Conservation (phyloP, 2,329 filamentous ascomycete genomes). For the Exutisphaerella laricina region DNA sequence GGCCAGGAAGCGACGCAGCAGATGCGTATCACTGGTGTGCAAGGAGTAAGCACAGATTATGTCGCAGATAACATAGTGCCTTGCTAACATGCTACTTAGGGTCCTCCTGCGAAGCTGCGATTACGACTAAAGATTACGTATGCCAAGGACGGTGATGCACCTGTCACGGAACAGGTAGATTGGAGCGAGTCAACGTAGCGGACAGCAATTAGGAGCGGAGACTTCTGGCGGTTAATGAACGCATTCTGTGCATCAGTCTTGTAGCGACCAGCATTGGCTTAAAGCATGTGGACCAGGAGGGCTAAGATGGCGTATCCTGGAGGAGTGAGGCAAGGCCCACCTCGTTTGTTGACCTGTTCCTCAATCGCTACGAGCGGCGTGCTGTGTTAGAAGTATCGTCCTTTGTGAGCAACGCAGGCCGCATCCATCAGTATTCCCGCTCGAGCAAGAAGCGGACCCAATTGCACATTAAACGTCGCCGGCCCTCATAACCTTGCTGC, state of each 20-base stretch:
- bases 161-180: conserved; percentile 87
- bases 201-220: too few species aligned
- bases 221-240: not conserved
- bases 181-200: conserved; percentile 72
- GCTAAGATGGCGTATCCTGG: not conserved
- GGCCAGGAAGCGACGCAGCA: conserved; percentile 81
- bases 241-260: conserved; percentile 1
- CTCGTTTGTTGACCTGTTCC: too few species aligned
- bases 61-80: not conserved
- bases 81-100: conserved; percentile 45
- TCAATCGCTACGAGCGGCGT: too few species aligned
- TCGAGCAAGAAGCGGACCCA: too few species aligned
- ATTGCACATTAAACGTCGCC: too few species aligned
- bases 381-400: too few species aligned
- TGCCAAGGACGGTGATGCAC: conserved; percentile 61
- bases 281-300: not conserved
- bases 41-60: conserved; percentile 79
- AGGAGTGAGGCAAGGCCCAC: not conserved
- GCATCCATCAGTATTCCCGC: too few species aligned
- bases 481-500: too few species aligned
- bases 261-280: conserved; percentile 1
- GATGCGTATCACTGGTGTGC: conserved; percentile 80
- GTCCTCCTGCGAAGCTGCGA: conserved; percentile 62
- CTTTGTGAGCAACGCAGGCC: too few species aligned
- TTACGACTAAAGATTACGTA: conserved; percentile 82